phyloP scores from a whole-genome alignment of 2,329 filamentous ascomycete species.

The Xylaria arbuscula region DNA sequence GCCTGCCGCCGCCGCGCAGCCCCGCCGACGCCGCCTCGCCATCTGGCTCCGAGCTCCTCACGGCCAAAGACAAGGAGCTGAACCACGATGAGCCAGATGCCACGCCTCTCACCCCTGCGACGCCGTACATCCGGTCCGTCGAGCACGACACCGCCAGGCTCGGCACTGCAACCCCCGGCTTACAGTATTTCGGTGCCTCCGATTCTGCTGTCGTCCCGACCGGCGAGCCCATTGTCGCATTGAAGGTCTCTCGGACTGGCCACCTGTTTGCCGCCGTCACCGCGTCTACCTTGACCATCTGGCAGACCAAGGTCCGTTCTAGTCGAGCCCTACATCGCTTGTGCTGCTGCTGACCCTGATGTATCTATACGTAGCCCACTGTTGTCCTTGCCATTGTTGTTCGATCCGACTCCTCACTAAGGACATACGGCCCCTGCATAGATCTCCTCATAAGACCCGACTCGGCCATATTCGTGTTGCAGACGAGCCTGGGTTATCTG shows the following conservation, averaged over 20 bases:
- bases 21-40: conserved; percentile 51
- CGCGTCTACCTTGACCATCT: conserved; percentile 85
- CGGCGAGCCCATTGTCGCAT: conserved; percentile 74
- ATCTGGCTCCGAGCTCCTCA: conserved; percentile 41
- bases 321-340: conserved; percentile 33
- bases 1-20: conserved; percentile 58
- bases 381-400: conserved; percentile 87
- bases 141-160: conserved; percentile 62
- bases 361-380: conserved; percentile 71
- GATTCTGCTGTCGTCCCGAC: conserved; percentile 58
- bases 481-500: conserved; percentile 85
- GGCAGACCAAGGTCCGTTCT: conserved; percentile 86
- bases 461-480: conserved; percentile 89
- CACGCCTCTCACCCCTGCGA: conserved; percentile 58
- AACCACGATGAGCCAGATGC: conserved; percentile 49
- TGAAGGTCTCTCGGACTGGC: conserved; percentile 81
- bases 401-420: conserved; percentile 81
- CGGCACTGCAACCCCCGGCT: conserved; percentile 45
- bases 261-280: conserved; percentile 91
- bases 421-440: conserved; percentile 85
- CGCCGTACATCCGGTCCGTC: conserved; percentile 68
- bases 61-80: conserved; percentile 37
- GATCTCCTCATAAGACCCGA: conserved; percentile 89
- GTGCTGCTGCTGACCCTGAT: conserved; percentile 44
- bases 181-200: conserved; percentile 45